phyloP scores from a whole-genome alignment of 352 stramenopile genomes.

The Phytophthora europaea region DNA sequence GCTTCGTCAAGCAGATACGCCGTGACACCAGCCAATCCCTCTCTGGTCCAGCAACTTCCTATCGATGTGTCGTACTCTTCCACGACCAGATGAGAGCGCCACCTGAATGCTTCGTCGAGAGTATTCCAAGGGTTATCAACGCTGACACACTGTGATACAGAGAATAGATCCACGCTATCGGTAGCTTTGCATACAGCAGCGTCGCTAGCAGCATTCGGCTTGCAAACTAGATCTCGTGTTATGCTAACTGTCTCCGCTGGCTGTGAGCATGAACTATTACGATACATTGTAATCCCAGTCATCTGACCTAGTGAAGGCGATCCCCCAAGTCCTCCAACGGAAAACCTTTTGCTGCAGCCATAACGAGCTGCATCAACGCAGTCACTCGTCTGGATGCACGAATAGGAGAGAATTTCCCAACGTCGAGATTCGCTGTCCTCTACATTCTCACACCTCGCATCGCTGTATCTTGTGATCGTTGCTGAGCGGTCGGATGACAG shows the following conservation, averaged over 20 bases:
- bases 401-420: constrained; percentile 1
- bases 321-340: constrained; percentile 13
- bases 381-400: not conserved
- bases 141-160: constrained; percentile 4
- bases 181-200: not conserved
- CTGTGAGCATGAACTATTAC: constrained; percentile 9
- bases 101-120: constrained; percentile 7
- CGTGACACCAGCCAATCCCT: not conserved
- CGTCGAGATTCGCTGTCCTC: not conserved
- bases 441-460: not conserved
- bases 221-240: constrained; percentile 9
- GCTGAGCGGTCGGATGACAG: not conserved
- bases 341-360: constrained; percentile 8
- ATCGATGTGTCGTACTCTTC: constrained; percentile 10
- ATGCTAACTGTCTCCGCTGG: not conserved
- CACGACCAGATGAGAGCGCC: constrained; percentile 7
- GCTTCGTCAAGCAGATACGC: constrained; percentile 9
- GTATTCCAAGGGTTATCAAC: not conserved
- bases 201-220: not conserved
- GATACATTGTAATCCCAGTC: not conserved
- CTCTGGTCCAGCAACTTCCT: not conserved
- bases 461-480: constrained; percentile 6
- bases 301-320: constrained; percentile 4
- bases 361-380: constrained; percentile 1
- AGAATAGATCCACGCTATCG: not conserved